Evolutionary conservation across 345 rosid species (phyloP).

Genomic region (Populus nigra): DNA sequence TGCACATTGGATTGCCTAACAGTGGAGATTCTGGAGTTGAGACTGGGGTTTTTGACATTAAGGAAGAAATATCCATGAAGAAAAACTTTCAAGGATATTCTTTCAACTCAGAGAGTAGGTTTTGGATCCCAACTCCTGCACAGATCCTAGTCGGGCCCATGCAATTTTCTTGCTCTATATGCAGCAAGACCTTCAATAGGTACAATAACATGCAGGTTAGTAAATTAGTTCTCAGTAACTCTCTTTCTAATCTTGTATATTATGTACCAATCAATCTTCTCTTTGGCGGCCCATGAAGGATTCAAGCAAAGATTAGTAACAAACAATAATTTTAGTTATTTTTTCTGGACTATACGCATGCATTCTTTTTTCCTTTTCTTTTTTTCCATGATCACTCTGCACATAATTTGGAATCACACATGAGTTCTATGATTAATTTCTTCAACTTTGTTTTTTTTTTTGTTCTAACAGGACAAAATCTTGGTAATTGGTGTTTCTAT

Average conservation of each 20-base stretch:
- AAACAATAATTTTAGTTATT: too few relatives aligned
- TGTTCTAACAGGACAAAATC: background rate
- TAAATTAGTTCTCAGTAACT: background rate
- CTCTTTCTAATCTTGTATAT: background rate
- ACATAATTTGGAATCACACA: background rate
- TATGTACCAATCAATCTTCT: background rate
- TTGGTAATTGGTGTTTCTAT: background rate
- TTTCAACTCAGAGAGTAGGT: conserved; percentile 49
- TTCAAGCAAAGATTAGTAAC: background rate
- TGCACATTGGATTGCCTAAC: conserved; percentile 71
- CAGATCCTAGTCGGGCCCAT: conserved; percentile 82
- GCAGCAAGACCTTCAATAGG: conserved; percentile 81
- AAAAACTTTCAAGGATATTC: conserved; percentile 31
- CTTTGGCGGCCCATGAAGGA: background rate
- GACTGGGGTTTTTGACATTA: conserved; percentile 7
- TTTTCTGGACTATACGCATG: background rate
- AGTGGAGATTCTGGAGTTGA: conserved; percentile 11
- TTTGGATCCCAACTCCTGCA: conserved; percentile 81
- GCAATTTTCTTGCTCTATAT: conserved; percentile 75
- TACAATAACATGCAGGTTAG: conserved; percentile 91
- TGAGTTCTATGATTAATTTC: background rate
- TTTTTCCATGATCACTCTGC: background rate
- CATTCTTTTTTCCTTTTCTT: background rate
- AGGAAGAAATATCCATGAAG: conserved; percentile 27
- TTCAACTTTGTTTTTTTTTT: background rate